Conservation (phyloP, 1,139 yeast species). For the Pichia sp. region DNA sequence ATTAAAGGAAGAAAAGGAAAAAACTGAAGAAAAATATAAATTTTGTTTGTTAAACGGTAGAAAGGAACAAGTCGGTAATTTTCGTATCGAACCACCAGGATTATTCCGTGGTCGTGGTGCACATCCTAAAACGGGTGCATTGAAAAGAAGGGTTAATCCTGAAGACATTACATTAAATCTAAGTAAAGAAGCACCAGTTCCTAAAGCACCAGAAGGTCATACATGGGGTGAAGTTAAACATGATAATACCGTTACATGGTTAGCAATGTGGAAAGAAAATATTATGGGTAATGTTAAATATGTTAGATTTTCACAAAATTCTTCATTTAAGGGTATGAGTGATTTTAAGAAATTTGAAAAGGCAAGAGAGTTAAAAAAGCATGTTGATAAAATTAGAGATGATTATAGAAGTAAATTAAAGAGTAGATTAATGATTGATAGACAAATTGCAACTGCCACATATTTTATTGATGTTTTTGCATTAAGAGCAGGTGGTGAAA, state of each 20-base stretch:
- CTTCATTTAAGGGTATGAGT: slow-evolving; percentile 85
- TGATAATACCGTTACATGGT: slow-evolving; percentile 90
- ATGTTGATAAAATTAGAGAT: slow-evolving; percentile 64
- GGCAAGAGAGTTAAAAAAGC: slow-evolving; percentile 73
- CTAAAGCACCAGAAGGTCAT: slow-evolving; percentile 83
- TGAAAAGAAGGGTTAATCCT: slow-evolving; percentile 76
- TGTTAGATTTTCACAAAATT: slow-evolving; percentile 86
- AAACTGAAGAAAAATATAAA: slow-evolving; percentile 73
- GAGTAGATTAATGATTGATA: slow-evolving; percentile 71
- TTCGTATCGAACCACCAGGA: slow-evolving; percentile 94
- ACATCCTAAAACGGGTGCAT: slow-evolving; percentile 91
- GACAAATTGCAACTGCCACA: slow-evolving; percentile 93
- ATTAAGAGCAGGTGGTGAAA: slow-evolving; percentile 97
- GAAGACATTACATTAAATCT: slow-evolving; percentile 85
- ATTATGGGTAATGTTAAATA: slow-evolving; percentile 79
- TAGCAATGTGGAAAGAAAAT: slow-evolving; percentile 96
- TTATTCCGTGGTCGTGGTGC: slow-evolving; percentile 94
- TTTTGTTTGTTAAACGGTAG: slow-evolving; percentile 81
- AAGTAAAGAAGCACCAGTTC: slow-evolving; percentile 65
- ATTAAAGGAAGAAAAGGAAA: slow-evolving; percentile 66
- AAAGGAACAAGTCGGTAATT: slow-evolving; percentile 88
- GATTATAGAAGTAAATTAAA: slow-evolving; percentile 71
- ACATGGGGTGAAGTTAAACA: slow-evolving; percentile 85
- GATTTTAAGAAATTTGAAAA: slow-evolving; percentile 91
- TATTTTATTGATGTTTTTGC: slow-evolving; percentile 93